Evolutionary conservation across 1,139 yeast genomes (phyloP), one percentile per base, ranked within the genome.

Genomic region (Hemisphaericaspora xylanilytica): DNA sequence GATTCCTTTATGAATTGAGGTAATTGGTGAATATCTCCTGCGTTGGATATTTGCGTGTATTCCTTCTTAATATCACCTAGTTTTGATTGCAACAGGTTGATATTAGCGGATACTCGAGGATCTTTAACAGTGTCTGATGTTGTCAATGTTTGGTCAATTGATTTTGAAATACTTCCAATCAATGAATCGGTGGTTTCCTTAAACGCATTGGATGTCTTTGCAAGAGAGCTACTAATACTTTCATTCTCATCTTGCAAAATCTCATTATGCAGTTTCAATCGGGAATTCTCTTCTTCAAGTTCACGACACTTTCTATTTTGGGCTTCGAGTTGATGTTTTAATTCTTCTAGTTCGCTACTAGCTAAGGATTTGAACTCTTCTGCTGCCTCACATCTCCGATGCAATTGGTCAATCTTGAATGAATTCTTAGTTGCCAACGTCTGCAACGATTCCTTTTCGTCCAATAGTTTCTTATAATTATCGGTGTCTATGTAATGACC

Each of bases 401-500:
- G 33, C 28, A 56, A 42, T 39, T 48, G 48, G 15, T 42, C 47
- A 13, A 47, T 40, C 26, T 37, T 33, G 21, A 47, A 40, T 9
- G 38, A 46, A 4, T 51, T 36, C 38, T 64, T 69, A 32, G 51
- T 55, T 3, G 56, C 37, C 20, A 56, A 52, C 5, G 59, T 53
- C 37, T 55, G 55, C 36, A 60, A 42, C n/a, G 59, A 51, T 28
- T 58, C 63, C 28, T 53, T 56, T 31, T 58, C 61, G 20, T 63
- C 65, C 42, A 74, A 65, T 26, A 81, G 46, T 27, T 69, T 72
- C 36, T 72, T 70, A 50, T 80, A 80, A 50, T 80, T 80, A 6
- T 63, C 70, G 35, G 78, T 79, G 48, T 79, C 78, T 70, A 83
- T 58, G 55, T 67, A 80, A 12, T 82, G 70, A 2, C 89, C 89